Base-by-base conservation (phyloP, 2,329 filamentous ascomycete genomes). In the Fusarium sp. region DNA sequence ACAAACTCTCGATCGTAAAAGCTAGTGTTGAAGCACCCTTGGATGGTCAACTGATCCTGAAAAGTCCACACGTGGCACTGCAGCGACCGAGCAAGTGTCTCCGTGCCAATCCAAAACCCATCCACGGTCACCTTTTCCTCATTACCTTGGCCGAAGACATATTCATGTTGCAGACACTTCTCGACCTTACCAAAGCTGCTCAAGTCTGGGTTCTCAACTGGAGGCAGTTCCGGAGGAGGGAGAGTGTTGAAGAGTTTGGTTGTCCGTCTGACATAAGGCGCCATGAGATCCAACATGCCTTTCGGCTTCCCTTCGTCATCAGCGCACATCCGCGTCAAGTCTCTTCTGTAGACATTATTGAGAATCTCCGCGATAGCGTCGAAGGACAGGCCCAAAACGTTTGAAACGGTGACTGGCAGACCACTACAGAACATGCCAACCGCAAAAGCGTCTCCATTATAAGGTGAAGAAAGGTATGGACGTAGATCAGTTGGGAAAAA, bases 51-150 rank as follows among this genome's bases (percentile, higher is more conserved):
- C 69, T 78, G 74, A 47, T 81, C 77, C 8, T 79, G 70, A 36
- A 83, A 83, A 0, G 79, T 82, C 79, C 79, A 83, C 22, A 81
- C 73, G 73, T 71, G 78, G 68, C 74, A 77, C 72, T 57, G 71
- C 65, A 73, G 27, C 66, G 81, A 78, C 25, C 80, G 74, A 0
- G 78, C 76, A 33, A 81, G 71, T 52, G 78, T 80, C 66, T 82
- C 80, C 22, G 82, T 78, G 1, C 81, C 80, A 14, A 81, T 57
- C 47, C 78, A 77, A 4, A 79, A 69, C 31, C 75, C 74, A 36
- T 60, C 69, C 54, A 82, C 78, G 29, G 77, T 59, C 40, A 81
- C 25, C 65, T 77, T 42, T 7, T 56, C 65, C 18, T 59, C 14
- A 62, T 68, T 60, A 70, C 67, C 14, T 63, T 6, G 22, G 14